Percentiles rank a stretch among this genome's conserved stretches.
These are phyloP conservation scores for Trichoderma sp. DNA, from an alignment of 2,329 filamentous ascomycete species.

Conservation along the genomic window DNA sequence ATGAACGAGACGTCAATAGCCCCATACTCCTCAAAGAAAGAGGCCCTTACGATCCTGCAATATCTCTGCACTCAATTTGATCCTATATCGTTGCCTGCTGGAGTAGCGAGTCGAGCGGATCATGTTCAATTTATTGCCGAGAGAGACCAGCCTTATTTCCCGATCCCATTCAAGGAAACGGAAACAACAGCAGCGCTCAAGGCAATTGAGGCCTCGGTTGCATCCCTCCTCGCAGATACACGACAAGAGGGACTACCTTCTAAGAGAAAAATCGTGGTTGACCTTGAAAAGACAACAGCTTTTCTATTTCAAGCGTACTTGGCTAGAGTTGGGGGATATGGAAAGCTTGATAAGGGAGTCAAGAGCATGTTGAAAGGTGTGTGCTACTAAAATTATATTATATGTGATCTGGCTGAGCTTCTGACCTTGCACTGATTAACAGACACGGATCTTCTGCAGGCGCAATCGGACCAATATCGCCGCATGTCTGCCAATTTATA, in stretches of 20 bases:
- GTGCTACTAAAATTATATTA: background rate
- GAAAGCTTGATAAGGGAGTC: slow-evolving; percentile 37
- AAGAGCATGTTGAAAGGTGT: slow-evolving; percentile 32
- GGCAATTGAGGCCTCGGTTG: slow-evolving; percentile 39
- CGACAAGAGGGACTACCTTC: slow-evolving; percentile 17
- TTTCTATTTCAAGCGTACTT: slow-evolving; percentile 41
- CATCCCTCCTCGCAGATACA: slow-evolving; percentile 32
- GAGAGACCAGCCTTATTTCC: slow-evolving; percentile 42
- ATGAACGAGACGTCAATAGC: background rate
- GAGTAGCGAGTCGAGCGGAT: slow-evolving; percentile 25
- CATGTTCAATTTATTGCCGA: slow-evolving; percentile 34
- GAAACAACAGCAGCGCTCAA: slow-evolving; percentile 44
- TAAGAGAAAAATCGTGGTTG: slow-evolving; percentile 28
- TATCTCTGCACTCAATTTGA: slow-evolving; percentile 29
- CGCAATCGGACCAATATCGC: slow-evolving; percentile 68
- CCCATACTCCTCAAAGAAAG: slow-evolving; percentile 24
- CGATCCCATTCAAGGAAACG: slow-evolving; percentile 47
- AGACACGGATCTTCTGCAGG: slow-evolving; percentile 70
- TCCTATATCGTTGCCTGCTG: slow-evolving; percentile 29
- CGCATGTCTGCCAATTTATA: slow-evolving; percentile 72
- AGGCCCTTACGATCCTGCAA: slow-evolving; percentile 27
- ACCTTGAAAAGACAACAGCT: slow-evolving; percentile 41
- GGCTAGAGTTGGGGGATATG: slow-evolving; percentile 36
- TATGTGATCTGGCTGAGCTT: background rate
- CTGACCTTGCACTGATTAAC: background rate